phyloP scores from a whole-genome alignment of 2,329 filamentous ascomycete species.

The Colletotrichum aenigma region DNA sequence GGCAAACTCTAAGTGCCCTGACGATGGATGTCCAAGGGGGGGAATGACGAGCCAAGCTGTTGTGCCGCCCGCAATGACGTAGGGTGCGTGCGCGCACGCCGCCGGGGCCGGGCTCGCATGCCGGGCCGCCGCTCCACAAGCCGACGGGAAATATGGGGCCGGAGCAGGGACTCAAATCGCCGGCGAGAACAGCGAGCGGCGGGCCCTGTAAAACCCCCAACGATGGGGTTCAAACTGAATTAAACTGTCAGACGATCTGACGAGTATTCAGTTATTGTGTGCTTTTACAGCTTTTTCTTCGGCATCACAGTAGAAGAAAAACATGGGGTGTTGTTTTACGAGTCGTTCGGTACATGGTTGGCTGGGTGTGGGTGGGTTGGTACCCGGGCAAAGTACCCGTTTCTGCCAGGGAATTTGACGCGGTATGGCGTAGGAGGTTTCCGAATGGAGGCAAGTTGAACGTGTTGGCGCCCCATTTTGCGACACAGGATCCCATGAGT shows the following conservation, averaged over 20 bases:
- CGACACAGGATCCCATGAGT: neutral
- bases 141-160: neutral
- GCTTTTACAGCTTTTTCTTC: neutral
- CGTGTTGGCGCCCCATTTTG: neutral
- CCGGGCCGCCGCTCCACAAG: neutral
- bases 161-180: neutral
- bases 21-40: neutral
- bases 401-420: slow-evolving; percentile 11
- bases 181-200: neutral
- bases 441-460: slow-evolving; percentile 18
- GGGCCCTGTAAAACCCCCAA: neutral
- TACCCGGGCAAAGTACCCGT: slow-evolving; percentile 3
- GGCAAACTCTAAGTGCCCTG: slow-evolving; percentile 1
- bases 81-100: neutral
- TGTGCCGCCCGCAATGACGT: slow-evolving; percentile 4
- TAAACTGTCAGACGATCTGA: neutral
- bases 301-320: neutral
- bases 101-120: neutral
- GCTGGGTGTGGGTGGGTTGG: neutral
- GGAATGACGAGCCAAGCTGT: neutral
- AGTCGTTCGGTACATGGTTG: neutral
- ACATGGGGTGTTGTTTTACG: neutral
- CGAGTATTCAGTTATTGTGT: neutral
- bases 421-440: slow-evolving; percentile 13
- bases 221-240: neutral